These are phyloP conservation scores for Clathrus columnatus DNA, from an alignment of 768 basidiomycete species.

Conservation along the genomic window DNA sequence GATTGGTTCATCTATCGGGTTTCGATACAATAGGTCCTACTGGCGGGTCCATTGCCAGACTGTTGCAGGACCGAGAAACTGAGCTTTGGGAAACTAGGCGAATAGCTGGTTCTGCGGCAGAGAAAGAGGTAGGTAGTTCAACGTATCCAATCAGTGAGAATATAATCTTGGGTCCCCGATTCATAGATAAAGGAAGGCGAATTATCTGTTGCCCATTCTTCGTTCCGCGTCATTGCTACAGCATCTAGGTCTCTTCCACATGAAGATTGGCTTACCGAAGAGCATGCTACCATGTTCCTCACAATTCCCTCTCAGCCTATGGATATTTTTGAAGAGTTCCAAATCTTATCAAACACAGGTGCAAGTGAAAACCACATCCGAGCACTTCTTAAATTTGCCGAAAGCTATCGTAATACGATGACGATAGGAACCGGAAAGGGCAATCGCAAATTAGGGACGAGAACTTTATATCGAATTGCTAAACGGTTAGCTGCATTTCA, in stretches of 20 bases:
- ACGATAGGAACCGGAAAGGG: constrained; percentile 49
- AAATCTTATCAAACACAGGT: constrained; percentile 41
- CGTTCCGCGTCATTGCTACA: constrained; percentile 54
- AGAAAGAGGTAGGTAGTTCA: constrained; percentile 32
- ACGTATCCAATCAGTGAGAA: neutral
- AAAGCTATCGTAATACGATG: constrained; percentile 47
- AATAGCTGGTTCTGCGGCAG: constrained; percentile 40
- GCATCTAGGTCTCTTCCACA: constrained; percentile 56
- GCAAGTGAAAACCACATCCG: constrained; percentile 33
- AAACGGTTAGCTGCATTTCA: constrained; percentile 39
- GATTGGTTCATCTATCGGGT: constrained; percentile 49
- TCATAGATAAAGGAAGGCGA: constrained; percentile 23
- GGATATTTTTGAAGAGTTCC: constrained; percentile 40
- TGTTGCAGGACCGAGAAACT: constrained; percentile 52
- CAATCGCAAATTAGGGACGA: constrained; percentile 55
- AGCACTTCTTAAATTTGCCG: constrained; percentile 43
- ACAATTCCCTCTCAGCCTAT: constrained; percentile 53
- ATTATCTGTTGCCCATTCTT: constrained; percentile 43
- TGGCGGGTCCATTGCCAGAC: constrained; percentile 50
- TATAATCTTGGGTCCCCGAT: neutral
- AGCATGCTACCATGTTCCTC: constrained; percentile 67
- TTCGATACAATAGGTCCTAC: constrained; percentile 60
- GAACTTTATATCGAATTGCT: constrained; percentile 48
- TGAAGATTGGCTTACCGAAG: constrained; percentile 60
- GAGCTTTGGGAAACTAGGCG: constrained; percentile 60